Evolutionary conservation across 2,329 filamentous ascomycete genomes (phyloP).

Genomic region (Aspergillus fumigatus): DNA sequence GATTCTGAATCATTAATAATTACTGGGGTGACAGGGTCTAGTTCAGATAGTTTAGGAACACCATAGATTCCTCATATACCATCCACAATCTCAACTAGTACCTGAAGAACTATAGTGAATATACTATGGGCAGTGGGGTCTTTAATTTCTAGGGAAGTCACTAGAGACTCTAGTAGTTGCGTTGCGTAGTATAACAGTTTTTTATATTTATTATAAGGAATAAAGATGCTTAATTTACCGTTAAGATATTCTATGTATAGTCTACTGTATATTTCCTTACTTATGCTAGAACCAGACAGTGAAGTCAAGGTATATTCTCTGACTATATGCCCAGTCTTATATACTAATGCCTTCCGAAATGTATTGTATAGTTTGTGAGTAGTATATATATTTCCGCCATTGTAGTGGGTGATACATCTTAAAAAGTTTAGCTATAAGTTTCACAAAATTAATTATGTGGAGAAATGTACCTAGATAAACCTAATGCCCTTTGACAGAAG

Average conservation of each 20-base stretch:
- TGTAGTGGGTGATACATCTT: too few species aligned
- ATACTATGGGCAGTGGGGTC: neutral
- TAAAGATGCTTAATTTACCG: neutral
- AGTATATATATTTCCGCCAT: too few species aligned
- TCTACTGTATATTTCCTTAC: neutral
- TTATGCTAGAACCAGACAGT: neutral
- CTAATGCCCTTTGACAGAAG: too few species aligned
- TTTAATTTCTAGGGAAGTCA: neutral
- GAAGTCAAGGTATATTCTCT: neutral
- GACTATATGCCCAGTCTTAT: neutral
- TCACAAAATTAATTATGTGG: too few species aligned
- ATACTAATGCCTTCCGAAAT: neutral
- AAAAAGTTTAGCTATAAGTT: too few species aligned
- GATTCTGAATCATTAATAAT: too few species aligned
- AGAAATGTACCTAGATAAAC: too few species aligned
- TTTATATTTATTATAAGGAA: neutral
- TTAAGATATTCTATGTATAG: neutral
- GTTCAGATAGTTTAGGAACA: neutral
- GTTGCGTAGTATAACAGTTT: slow-evolving; percentile 3
- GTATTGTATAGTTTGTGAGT: neutral
- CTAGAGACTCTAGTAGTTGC: neutral
- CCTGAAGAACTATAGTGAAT: slow-evolving; percentile 1
- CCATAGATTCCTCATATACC: neutral
- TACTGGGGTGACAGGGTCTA: too few species aligned
- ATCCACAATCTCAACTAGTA: neutral